phyloP scores from a whole-genome alignment of 768 basidiomycete genomes.

The Cystoderma amianthinum region DNA sequence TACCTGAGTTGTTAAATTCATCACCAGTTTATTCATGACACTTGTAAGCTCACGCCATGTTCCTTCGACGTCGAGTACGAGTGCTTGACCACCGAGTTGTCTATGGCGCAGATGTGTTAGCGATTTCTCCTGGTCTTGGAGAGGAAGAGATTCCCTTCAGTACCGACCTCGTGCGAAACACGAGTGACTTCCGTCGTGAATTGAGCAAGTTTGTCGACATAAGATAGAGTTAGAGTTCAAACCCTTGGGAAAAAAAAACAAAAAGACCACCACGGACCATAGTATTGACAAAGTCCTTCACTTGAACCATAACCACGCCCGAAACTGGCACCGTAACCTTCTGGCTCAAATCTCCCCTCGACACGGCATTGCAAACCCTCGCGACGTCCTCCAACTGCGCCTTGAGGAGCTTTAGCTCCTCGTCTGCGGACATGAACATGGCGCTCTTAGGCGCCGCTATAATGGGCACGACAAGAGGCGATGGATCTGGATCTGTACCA shows the following conservation, averaged over 20 bases:
- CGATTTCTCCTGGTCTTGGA: neutral
- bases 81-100: constrained; percentile 81
- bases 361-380: constrained; percentile 76
- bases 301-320: constrained; percentile 73
- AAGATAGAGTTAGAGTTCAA: neutral
- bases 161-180: constrained; percentile 79
- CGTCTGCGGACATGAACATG: constrained; percentile 63
- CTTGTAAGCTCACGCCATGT: constrained; percentile 84
- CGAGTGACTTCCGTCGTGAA: constrained; percentile 91
- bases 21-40: constrained; percentile 75
- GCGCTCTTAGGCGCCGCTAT: constrained; percentile 57
- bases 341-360: constrained; percentile 67
- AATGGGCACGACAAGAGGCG: constrained; percentile 41
- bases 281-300: constrained; percentile 72
- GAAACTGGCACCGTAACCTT: constrained; percentile 77
- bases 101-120: constrained; percentile 29
- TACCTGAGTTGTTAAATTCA: constrained; percentile 70
- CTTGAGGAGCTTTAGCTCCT: constrained; percentile 74
- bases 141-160: constrained; percentile 44
- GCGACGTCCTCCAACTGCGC: constrained; percentile 82
- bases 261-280: constrained; percentile 40
- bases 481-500: too few species aligned
- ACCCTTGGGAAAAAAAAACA: neutral
- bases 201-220: constrained; percentile 59
- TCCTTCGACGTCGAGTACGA: constrained; percentile 83